phyloP scores from a whole-genome alignment of 75 land plant genomes.

The Pinus tabuliformis region DNA sequence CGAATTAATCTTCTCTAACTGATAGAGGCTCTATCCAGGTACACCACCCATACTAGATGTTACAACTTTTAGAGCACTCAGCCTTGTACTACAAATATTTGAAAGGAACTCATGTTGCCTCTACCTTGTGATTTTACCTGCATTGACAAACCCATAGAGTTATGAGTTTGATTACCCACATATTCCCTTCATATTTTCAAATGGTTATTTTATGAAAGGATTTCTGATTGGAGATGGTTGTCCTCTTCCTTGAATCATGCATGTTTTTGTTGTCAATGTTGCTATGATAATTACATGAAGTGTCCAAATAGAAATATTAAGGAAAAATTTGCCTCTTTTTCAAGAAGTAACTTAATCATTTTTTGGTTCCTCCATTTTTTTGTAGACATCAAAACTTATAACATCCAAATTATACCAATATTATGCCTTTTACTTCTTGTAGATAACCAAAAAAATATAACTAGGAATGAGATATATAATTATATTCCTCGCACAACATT shows the following conservation, averaged over 20 bases:
- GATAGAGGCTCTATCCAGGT: slow-evolving; percentile 36
- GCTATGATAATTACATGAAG: slow-evolving; percentile 8
- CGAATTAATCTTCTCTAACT: slow-evolving; percentile 29
- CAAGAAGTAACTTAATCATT: too few relatives aligned
- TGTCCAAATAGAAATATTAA: too few relatives aligned
- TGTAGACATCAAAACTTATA: too few relatives aligned
- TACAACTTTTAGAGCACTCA: slow-evolving; percentile 59
- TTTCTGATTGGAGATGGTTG: slow-evolving; percentile 17
- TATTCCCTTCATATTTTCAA: slow-evolving; percentile 38
- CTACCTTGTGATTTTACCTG: slow-evolving; percentile 51
- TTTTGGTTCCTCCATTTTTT: too few relatives aligned
- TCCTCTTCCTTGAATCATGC: slow-evolving; percentile 36
- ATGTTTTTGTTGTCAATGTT: slow-evolving; percentile 40
- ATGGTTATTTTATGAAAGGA: slow-evolving; percentile 15
- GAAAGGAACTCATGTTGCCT: slow-evolving; percentile 45
- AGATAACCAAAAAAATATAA: too few relatives aligned
- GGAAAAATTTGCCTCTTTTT: too few relatives aligned
- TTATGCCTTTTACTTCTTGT: too few relatives aligned
- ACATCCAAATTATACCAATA: too few relatives aligned
- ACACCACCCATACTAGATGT: slow-evolving; percentile 13
- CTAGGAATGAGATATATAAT: too few relatives aligned
- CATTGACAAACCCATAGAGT: slow-evolving; percentile 51
- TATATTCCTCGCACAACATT: too few relatives aligned
- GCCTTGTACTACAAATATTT: slow-evolving; percentile 35
- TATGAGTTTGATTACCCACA: slow-evolving; percentile 51